Conservation (phyloP, 2,329 filamentous ascomycete species). For the Aspergillus jensenii region DNA sequence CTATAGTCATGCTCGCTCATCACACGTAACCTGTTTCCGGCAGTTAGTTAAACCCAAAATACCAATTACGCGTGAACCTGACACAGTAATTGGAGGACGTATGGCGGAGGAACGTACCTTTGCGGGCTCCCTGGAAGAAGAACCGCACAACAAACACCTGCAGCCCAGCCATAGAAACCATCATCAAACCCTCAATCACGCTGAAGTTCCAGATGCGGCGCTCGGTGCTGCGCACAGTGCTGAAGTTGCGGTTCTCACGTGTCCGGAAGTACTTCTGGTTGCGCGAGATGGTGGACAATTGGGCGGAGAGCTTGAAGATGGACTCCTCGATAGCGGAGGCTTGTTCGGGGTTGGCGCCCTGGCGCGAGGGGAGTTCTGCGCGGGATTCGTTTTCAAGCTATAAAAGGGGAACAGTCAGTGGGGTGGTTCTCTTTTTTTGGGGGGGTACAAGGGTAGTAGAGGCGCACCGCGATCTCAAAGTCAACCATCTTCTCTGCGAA, state of each 20-base stretch:
- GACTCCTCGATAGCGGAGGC: slow-evolving; percentile 87
- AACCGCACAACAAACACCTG: slow-evolving; percentile 97
- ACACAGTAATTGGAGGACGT: too few species aligned
- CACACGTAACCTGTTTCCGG: slow-evolving; percentile 15
- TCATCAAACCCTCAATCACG: slow-evolving; percentile 85
- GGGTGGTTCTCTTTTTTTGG: too few species aligned
- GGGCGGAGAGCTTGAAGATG: slow-evolving; percentile 89
- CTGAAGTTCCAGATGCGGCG: slow-evolving; percentile 96
- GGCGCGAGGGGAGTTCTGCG: slow-evolving; percentile 80
- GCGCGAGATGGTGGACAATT: slow-evolving; percentile 88
- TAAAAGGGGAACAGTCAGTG: background rate
- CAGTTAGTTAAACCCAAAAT: background rate
- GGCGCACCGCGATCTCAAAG: slow-evolving; percentile 87
- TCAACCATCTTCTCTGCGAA: slow-evolving; percentile 97
- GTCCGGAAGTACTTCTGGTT: slow-evolving; percentile 99
- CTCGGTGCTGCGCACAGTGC: slow-evolving; percentile 95
- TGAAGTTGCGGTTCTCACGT: slow-evolving; percentile 97
- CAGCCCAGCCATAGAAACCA: slow-evolving; percentile 90
- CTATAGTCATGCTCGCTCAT: slow-evolving; percentile 33
- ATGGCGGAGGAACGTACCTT: slow-evolving; percentile 49
- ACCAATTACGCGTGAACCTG: too few species aligned
- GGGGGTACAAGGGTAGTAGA: background rate
- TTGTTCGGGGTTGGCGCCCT: slow-evolving; percentile 84
- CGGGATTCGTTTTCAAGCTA: slow-evolving; percentile 89
- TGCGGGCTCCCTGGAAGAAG: slow-evolving; percentile 91